These are phyloP conservation scores for Conidiobolus incongruus DNA, from an alignment of 371 early-diverging fungal species.

Conservation along the genomic window DNA sequence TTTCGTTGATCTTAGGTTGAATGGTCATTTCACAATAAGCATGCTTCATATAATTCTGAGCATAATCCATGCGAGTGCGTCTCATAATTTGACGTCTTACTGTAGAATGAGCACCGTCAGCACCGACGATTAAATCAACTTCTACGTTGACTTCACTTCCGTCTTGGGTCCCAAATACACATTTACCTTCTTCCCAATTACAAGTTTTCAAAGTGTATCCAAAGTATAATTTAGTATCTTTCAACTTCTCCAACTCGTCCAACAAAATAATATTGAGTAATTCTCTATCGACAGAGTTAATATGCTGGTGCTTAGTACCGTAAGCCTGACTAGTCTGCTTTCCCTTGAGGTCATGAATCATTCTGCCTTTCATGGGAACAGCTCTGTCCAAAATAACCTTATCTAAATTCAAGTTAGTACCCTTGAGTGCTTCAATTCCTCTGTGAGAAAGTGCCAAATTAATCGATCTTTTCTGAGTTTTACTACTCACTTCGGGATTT, in stretches of 20 bases:
- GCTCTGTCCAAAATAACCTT: slow-evolving; percentile 33
- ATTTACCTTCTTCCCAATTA: slow-evolving; percentile 30
- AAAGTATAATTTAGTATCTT: slow-evolving; percentile 42
- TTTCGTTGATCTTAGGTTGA: slow-evolving; percentile 21
- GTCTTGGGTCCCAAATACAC: slow-evolving; percentile 13
- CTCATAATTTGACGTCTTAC: slow-evolving; percentile 59
- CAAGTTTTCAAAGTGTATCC: slow-evolving; percentile 25
- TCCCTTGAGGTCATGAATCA: slow-evolving; percentile 66
- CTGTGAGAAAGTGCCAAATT: slow-evolving; percentile 84
- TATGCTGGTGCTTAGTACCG: slow-evolving; percentile 32
- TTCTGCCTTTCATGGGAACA: slow-evolving; percentile 84
- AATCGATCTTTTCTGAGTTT: slow-evolving; percentile 51
- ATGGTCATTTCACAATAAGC: slow-evolving; percentile 78
- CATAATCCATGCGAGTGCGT: slow-evolving; percentile 45
- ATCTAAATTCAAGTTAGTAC: slow-evolving; percentile 36
- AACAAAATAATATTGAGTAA: slow-evolving; percentile 59
- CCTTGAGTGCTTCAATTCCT: slow-evolving; percentile 62
- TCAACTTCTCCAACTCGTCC: slow-evolving; percentile 30
- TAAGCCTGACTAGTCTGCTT: slow-evolving; percentile 58
- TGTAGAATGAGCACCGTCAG: slow-evolving; percentile 84
- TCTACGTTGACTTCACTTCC: not conserved
- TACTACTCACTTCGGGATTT: slow-evolving; percentile 24
- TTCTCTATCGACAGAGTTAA: slow-evolving; percentile 83
- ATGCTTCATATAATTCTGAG: slow-evolving; percentile 74
- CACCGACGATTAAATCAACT: slow-evolving; percentile 67